A percentile compares a stretch with the other conserved stretches of the same genome.
Evolutionary conservation across 164 flowering plant genomes (phyloP).

Genomic region (Liriodendron chinense): DNA sequence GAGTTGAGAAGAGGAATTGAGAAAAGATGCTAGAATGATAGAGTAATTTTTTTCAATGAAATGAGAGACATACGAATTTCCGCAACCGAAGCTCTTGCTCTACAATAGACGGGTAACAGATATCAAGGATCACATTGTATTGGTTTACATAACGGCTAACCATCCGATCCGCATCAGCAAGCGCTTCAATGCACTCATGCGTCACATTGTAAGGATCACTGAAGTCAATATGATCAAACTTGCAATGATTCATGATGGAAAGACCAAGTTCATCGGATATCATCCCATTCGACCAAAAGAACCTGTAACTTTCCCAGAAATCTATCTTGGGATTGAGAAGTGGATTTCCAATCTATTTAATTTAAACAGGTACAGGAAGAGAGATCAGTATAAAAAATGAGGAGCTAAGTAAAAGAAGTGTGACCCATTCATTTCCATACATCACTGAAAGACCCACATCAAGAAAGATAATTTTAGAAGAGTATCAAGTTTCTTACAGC

Average conservation of each 20-base stretch:
- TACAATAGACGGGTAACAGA: constrained; percentile 85
- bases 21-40: background rate
- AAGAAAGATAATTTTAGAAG: background rate
- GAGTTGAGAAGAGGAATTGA: too few relatives aligned
- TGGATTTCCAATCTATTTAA: constrained; percentile 79
- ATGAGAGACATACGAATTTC: constrained; percentile 54
- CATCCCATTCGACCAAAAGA: constrained; percentile 97
- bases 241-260: constrained; percentile 66
- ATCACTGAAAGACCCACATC: background rate
- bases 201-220: constrained; percentile 58
- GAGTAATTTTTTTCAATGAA: background rate
- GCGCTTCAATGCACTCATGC: constrained; percentile 46
- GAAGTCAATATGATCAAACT: constrained; percentile 68
- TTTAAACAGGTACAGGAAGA: background rate
- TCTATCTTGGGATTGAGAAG: constrained; percentile 76
- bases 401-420: background rate
- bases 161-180: constrained; percentile 43
- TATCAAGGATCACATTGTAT: constrained; percentile 85
- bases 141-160: constrained; percentile 66
- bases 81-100: constrained; percentile 78
- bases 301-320: constrained; percentile 61
- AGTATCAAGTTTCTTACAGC: constrained; percentile 54
- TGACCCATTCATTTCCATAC: background rate
- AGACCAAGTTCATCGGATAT: constrained; percentile 91
- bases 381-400: background rate